Conservation (phyloP, 1,284 basidiomycete species). For the Quambalaria eucalypti region DNA sequence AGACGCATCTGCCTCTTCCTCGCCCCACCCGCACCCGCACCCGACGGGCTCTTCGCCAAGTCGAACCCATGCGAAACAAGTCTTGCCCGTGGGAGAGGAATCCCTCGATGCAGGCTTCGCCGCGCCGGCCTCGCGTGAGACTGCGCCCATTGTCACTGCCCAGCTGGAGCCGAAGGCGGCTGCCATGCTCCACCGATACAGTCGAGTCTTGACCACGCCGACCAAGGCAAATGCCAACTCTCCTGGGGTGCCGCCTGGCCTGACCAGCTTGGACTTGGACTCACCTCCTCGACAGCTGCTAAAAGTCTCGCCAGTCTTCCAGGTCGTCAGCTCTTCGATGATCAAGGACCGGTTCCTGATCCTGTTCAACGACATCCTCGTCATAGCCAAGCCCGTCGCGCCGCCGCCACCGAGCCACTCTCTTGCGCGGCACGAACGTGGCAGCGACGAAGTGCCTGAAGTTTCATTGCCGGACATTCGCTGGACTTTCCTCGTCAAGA, state of each 20-base stretch:
- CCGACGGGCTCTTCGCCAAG: no score
- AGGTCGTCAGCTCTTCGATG: constrained; percentile 84
- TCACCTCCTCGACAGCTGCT: constrained; percentile 77
- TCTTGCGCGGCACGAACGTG: constrained; percentile 38
- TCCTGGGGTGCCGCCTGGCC: constrained; percentile 2
- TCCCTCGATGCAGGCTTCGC: background rate
- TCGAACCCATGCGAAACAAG: no score
- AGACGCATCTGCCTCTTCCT: background rate
- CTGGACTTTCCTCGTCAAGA: constrained; percentile 34
- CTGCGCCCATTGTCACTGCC: background rate
- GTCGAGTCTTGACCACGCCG: constrained; percentile 20
- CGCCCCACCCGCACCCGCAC: no score
- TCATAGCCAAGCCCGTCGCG: constrained; percentile 59
- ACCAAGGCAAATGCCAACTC: background rate
- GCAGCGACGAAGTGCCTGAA: constrained; percentile 3
- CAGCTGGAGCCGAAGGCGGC: constrained; percentile 21
- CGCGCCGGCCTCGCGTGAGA: background rate
- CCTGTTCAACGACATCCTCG: constrained; percentile 84
- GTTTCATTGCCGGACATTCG: constrained; percentile 18
- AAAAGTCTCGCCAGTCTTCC: constrained; percentile 74
- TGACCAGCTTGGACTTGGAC: constrained; percentile 21
- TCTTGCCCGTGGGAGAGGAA: background rate
- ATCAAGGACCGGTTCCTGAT: constrained; percentile 94
- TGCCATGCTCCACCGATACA: constrained; percentile 32
- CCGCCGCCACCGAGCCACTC: constrained; percentile 4